Base-by-base conservation (phyloP, 2,329 filamentous ascomycete species). In the Botrytis elliptica region DNA sequence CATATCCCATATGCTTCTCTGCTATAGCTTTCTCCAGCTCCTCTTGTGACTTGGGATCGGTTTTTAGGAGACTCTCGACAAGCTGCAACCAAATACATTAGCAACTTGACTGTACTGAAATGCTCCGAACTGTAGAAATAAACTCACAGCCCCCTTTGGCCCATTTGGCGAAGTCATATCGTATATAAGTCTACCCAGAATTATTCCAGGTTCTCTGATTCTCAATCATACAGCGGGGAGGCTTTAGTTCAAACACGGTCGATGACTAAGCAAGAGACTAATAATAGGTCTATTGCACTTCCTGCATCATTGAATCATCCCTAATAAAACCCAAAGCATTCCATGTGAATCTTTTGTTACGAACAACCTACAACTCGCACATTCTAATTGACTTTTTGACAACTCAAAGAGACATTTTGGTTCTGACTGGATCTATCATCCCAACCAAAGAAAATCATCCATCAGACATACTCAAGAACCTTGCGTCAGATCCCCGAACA, bases 1-100 rank as follows among this genome's bases (percentile, higher is more conserved):
- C 55, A 78, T 77, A 29, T 76, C 64, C 77, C 36, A 74, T 75
- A 66, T 80, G 74, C 74, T 77, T 75, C 49, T 80, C 87, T 80
- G 89, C 88, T 79, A 91, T 83, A 73, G 88, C 87, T 78, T 88
- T 85, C 78, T 76, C 88, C 86, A 79, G 88, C 86, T 81, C 90
- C 87, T 76, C 87, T 82, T 77, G 72, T 52, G 88, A 85, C 79
- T 88, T 86, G 38, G 88, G 85, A 81, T 92, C 88, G 75, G 86
- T 83, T 78, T 86, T 86, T 80, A 62, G 72, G 40, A 74, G 73
- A 71, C 63, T 55, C 44, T 57, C 57, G 12, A 70, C 67, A 66
- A 75, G 72, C 74, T 75, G 40, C 25, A 46, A 44, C 38, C 18
- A 25, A 44, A n/a, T 29, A 29, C 22, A 70, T 73, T 65, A 73